phyloP scores from a whole-genome alignment of 768 basidiomycete genomes.

The Omphalotus guepiniiformis region DNA sequence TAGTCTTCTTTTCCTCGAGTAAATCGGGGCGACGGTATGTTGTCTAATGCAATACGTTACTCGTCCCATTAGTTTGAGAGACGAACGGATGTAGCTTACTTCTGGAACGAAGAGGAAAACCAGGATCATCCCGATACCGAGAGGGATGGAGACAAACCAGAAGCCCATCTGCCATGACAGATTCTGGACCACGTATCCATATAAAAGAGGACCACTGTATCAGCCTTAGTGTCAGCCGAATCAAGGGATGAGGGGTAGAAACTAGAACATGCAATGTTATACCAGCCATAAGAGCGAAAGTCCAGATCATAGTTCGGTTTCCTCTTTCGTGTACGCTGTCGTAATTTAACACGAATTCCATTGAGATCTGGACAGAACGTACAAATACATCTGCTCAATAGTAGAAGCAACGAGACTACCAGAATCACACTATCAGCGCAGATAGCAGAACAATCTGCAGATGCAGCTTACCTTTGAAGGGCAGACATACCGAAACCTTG shows the following conservation, averaged over 20 bases:
- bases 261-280: conserved; percentile 33
- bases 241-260: background rate
- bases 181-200: conserved; percentile 42
- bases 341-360: background rate
- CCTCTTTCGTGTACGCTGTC: conserved; percentile 39
- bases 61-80: no score
- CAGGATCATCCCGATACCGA: conserved; percentile 31
- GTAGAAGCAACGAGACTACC: conserved; percentile 37
- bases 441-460: background rate
- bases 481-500: conserved; percentile 45
- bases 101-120: conserved; percentile 43
- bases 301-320: conserved; percentile 39
- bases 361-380: background rate
- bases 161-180: conserved; percentile 41
- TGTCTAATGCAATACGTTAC: conserved; percentile 22
- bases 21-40: conserved; percentile 23
- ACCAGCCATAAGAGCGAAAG: conserved; percentile 39
- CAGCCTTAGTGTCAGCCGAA: background rate
- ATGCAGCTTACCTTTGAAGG: conserved; percentile 30
- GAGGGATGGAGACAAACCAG: conserved; percentile 42
- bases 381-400: conserved; percentile 41
- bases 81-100: conserved; percentile 18
- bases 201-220: conserved; percentile 37
- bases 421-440: background rate
- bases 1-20: no score